A percentile compares a stretch with the other conserved stretches of the same genome.
Evolutionary conservation across 202 grass and related monocot genomes (phyloP).

Genomic region (Bolboschoenoplectus hybrid): DNA sequence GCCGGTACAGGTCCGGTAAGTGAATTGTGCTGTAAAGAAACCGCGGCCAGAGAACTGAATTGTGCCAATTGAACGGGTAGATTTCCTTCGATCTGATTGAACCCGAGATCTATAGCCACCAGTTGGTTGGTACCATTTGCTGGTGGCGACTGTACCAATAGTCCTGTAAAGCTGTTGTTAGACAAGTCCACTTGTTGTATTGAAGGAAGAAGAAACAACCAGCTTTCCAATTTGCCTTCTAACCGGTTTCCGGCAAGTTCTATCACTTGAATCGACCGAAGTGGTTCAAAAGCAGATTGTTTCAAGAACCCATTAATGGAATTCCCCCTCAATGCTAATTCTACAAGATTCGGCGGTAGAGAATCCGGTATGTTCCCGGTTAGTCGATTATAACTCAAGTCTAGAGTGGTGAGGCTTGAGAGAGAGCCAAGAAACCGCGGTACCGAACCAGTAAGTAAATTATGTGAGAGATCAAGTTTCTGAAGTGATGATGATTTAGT

Average conservation of each 20-base stretch:
- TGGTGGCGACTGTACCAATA: constrained; percentile 11
- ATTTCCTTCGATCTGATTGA: constrained; percentile 34
- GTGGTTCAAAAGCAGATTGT: constrained; percentile 15
- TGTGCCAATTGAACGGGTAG: constrained; percentile 29
- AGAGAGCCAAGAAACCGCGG: constrained; percentile 14
- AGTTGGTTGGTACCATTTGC: background rate
- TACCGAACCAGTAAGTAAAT: constrained; percentile 25
- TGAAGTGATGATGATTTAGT: constrained; percentile 23
- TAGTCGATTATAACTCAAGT: constrained; percentile 37
- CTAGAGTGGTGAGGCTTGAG: background rate
- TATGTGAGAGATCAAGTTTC: constrained; percentile 33
- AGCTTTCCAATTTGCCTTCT: constrained; percentile 32
- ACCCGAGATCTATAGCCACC: constrained; percentile 38
- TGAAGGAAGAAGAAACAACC: constrained; percentile 43
- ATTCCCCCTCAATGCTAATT: constrained; percentile 39
- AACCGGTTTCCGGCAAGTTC: constrained; percentile 37
- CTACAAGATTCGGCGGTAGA: constrained; percentile 30
- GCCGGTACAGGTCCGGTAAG: constrained; percentile 29
- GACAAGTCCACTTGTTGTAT: constrained; percentile 41
- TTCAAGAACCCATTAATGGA: constrained; percentile 18
- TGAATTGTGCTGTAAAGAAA: constrained; percentile 37
- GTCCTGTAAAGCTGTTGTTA: constrained; percentile 31
- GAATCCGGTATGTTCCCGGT: constrained; percentile 19
- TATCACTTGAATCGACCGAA: constrained; percentile 30
- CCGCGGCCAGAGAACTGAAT: constrained; percentile 11